These are phyloP conservation scores for Orbilia quercus DNA, from an alignment of 2,329 filamentous ascomycete genomes.

Conservation along the genomic window DNA sequence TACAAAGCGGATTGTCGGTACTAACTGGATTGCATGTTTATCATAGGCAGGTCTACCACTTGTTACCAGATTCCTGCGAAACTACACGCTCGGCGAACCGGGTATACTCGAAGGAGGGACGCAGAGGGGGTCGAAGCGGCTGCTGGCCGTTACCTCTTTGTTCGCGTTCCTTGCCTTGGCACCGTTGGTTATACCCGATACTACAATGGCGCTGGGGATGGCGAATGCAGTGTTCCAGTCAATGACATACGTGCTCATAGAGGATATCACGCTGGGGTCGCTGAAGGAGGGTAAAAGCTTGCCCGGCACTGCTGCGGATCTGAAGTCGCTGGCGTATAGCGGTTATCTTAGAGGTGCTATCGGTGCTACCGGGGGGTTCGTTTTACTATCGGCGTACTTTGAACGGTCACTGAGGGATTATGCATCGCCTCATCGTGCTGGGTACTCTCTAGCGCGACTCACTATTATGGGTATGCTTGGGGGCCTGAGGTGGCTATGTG, in stretches of 20 bases:
- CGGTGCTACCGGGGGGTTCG: constrained; percentile 29
- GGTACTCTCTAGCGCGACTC: constrained; percentile 38
- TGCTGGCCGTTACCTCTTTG: constrained; percentile 31
- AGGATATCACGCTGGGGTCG: constrained; percentile 46
- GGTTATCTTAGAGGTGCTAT: constrained; percentile 38
- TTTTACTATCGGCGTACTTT: constrained; percentile 39
- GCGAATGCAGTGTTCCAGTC: constrained; percentile 46
- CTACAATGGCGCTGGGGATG: constrained; percentile 32
- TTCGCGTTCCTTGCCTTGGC: constrained; percentile 41
- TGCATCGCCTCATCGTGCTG: constrained; percentile 20
- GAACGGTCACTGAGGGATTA: constrained; percentile 43
- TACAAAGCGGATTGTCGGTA: background rate
- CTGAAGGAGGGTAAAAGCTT: constrained; percentile 38
- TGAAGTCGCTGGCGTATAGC: constrained; percentile 40
- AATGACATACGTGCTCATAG: constrained; percentile 45
- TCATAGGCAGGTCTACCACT: constrained; percentile 53
- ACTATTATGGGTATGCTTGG: constrained; percentile 42
- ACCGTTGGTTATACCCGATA: constrained; percentile 38
- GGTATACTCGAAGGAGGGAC: constrained; percentile 42
- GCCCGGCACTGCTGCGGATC: constrained; percentile 34
- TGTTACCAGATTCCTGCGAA: constrained; percentile 53
- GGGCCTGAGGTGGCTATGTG: constrained; percentile 45
- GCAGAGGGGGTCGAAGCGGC: constrained; percentile 37
- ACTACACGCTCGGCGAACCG: constrained; percentile 48
- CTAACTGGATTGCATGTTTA: background rate